These are phyloP conservation scores for Brasenia schreberi DNA, from an alignment of 164 flowering plant genomes.

Conservation along the genomic window DNA sequence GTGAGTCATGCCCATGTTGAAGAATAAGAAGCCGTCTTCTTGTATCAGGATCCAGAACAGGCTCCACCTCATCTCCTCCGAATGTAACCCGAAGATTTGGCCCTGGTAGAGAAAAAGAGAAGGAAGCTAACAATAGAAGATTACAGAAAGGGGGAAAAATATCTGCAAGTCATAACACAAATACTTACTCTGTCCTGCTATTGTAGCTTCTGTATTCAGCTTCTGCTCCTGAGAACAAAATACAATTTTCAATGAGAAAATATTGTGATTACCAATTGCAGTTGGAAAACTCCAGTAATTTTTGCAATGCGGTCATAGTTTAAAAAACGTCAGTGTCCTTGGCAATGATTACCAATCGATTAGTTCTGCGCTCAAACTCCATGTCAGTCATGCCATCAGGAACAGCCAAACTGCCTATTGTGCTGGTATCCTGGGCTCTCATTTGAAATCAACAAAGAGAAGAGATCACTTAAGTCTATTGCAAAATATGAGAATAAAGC, in stretches of 20 bases:
- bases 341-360: conserved; percentile 18
- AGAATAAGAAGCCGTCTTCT: conserved; percentile 27
- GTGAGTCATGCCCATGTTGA: conserved; percentile 33
- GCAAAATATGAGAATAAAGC: background rate
- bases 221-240: background rate
- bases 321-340: background rate
- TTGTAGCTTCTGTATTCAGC: background rate
- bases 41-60: conserved; percentile 29
- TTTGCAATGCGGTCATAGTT: too few relatives aligned
- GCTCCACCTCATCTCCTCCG: conserved; percentile 26
- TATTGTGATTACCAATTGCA: background rate
- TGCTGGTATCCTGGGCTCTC: conserved; percentile 50
- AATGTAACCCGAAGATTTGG: background rate
- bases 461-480: background rate
- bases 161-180: too few relatives aligned
- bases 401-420: conserved; percentile 32
- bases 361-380: conserved; percentile 56
- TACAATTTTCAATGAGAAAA: too few relatives aligned
- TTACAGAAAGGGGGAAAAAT: too few relatives aligned
- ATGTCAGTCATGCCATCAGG: conserved; percentile 64
- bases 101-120: background rate
- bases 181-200: background rate
- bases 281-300: background rate
- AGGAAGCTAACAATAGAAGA: background rate
- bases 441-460: conserved; percentile 1